Base-by-base conservation (phyloP, 768 basidiomycete species). In the Plicaturopsis crispa region DNA sequence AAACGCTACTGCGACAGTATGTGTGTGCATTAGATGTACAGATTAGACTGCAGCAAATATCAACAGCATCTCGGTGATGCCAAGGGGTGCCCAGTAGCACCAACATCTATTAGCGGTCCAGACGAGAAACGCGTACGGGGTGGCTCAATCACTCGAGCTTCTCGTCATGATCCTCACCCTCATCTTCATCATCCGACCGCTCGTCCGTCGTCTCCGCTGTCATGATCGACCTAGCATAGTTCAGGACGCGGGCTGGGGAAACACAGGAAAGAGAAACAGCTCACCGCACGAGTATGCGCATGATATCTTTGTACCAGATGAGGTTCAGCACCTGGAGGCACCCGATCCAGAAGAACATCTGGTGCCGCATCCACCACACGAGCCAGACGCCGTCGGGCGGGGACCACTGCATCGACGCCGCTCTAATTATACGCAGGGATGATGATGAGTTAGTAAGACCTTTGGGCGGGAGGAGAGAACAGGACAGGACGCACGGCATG, bases 271-370 rank as follows among this genome's bases (percentile, higher is more conserved):
- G 13, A 18, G 20, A 12, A n/a, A 21, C 6, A 31, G 64, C 79
- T 31, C 45, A 90, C 88, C 84, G 72, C 35, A 71, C 58, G 12
- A 84, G 66, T 36, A 94, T 83, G 38, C 89, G 78, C 55, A 73
- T 59, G 56, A 97, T 91, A 19, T 91, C 67, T 61, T 69, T 78
- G 57, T 87, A 94, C 93, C 93, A 97, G 69, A 96, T 96, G 18
- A 94, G 42, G 54, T 97, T 97, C 49, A 99, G 68, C 28, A 75
- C 48, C 55, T 92, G 89, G 12, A 99, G 68, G 0, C 89, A 61
- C 5, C 78, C 44, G 40, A 98, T 62, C 0, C 91, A 84, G 0
- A 60, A 43, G 49, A 93, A 87, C 36, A 94, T 75, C 47, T 91
- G 88, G 49, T 76, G 80, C 50, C 69, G 75, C 75, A 93, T 80